A percentile compares a stretch with the other conserved stretches of the same genome.
Conservation (phyloP, 129 eudicot species). For the Flaveria sonorensis region DNA sequence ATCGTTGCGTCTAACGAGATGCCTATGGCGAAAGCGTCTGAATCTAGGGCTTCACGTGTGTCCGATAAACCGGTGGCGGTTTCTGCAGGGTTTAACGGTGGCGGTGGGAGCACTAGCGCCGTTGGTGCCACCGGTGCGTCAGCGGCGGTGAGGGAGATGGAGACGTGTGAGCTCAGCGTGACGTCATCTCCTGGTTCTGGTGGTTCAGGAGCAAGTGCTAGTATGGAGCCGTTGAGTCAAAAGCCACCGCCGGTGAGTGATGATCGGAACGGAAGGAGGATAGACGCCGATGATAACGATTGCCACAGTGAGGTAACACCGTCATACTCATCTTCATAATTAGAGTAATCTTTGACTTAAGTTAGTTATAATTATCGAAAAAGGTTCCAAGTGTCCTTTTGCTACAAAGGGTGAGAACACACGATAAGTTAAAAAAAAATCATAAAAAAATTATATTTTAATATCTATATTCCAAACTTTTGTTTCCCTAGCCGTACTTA, state of each 20-base stretch:
- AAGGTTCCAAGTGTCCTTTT: too few relatives aligned
- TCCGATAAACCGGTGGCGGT: conserved; percentile 22
- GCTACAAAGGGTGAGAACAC: too few relatives aligned
- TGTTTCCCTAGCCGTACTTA: too few relatives aligned
- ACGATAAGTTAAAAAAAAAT: too few relatives aligned
- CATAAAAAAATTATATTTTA: too few relatives aligned
- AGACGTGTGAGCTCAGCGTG: conserved; percentile 25
- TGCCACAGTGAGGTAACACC: conserved; percentile 53
- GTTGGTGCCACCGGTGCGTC: conserved; percentile 16
- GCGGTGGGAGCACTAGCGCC: not conserved
- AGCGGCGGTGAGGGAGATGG: not conserved
- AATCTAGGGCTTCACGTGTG: conserved; percentile 36
- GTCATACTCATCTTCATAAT: too few relatives aligned
- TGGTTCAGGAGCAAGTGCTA: conserved; percentile 33
- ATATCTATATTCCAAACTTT: too few relatives aligned
- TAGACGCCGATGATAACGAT: conserved; percentile 33
- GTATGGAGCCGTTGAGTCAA: conserved; percentile 27
- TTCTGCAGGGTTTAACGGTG: not conserved
- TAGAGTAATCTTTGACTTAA: too few relatives aligned
- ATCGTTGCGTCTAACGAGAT: conserved; percentile 44
- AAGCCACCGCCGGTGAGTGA: conserved; percentile 29
- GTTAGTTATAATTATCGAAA: too few relatives aligned
- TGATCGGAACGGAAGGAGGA: conserved; percentile 33
- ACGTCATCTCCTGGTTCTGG: conserved; percentile 33
- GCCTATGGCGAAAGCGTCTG: conserved; percentile 21